These are phyloP conservation scores for Sclerotinia glacialis DNA, from an alignment of 2,329 filamentous ascomycete genomes.

Conservation along the genomic window DNA sequence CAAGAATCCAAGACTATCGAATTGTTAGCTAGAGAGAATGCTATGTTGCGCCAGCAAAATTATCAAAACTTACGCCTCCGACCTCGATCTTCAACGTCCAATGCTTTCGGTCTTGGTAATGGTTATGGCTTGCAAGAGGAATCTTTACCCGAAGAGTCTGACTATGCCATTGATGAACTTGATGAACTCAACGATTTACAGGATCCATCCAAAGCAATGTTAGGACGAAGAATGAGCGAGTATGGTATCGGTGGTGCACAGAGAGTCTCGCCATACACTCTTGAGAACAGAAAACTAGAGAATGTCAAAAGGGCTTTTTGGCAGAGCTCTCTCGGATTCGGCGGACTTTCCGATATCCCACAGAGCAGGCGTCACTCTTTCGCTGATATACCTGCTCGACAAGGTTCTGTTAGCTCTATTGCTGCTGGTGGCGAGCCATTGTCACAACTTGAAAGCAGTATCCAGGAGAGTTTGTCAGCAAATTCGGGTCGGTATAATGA, in stretches of 20 bases:
- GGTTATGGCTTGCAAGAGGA: conserved; percentile 60
- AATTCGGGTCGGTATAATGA: conserved; percentile 38
- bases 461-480: conserved; percentile 36
- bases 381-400: conserved; percentile 63
- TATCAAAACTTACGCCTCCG: conserved; percentile 55
- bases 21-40: conserved; percentile 60
- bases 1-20: conserved; percentile 61
- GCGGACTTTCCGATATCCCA: conserved; percentile 58
- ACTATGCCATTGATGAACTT: conserved; percentile 70
- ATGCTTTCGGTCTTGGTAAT: conserved; percentile 52
- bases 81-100: conserved; percentile 56
- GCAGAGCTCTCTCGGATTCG: conserved; percentile 69
- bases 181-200: conserved; percentile 58
- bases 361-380: conserved; percentile 81
- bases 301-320: conserved; percentile 67
- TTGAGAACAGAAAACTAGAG: conserved; percentile 61
- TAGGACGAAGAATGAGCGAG: conserved; percentile 42
- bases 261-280: conserved; percentile 40
- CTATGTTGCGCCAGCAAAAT: conserved; percentile 57
- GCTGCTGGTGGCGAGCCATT: conserved; percentile 48
- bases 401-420: conserved; percentile 61
- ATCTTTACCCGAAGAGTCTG: conserved; percentile 61
- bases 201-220: conserved; percentile 34
- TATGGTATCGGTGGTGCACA: conserved; percentile 36
- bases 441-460: conserved; percentile 40